Evolutionary conservation across 345 rosid species (phyloP).

Genomic region (Excoecaria cochinchinensis): DNA sequence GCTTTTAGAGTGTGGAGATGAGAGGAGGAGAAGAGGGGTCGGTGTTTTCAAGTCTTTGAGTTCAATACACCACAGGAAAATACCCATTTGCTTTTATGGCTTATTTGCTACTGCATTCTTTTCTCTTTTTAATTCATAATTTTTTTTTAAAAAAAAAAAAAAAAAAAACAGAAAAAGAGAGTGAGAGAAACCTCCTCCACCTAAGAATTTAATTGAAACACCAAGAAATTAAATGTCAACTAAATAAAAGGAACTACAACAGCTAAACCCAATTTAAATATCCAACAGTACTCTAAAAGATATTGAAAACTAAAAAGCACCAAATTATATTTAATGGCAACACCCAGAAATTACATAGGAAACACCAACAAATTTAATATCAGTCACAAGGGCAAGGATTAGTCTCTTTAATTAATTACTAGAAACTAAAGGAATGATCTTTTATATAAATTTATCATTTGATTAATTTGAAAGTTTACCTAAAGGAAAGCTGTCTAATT

Average conservation of each 20-base stretch:
- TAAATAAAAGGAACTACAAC: conserved; percentile 37
- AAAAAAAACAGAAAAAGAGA: neutral
- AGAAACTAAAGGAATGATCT: neutral
- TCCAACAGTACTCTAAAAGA: conserved; percentile 19
- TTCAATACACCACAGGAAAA: conserved; percentile 23
- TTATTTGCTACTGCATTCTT: conserved; percentile 20
- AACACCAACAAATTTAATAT: conserved; percentile 26
- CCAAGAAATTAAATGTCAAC: conserved; percentile 67
- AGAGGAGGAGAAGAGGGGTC: neutral
- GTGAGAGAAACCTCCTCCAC: conserved; percentile 31
- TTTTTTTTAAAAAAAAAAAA: neutral
- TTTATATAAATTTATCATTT: no score
- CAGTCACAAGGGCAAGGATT: neutral
- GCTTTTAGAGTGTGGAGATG: conserved; percentile 15
- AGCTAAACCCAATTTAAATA: conserved; percentile 27
- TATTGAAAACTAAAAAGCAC: conserved; percentile 28
- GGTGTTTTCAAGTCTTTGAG: conserved; percentile 31
- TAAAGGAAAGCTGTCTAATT: no score
- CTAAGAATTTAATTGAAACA: conserved; percentile 54
- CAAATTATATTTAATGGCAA: conserved; percentile 40
- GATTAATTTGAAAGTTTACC: no score
- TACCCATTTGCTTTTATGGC: conserved; percentile 50
- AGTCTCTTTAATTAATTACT: no score
- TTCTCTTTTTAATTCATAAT: neutral
- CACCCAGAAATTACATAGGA: conserved; percentile 33